phyloP scores from a whole-genome alignment of 2,329 filamentous ascomycete species.

The Pseudogymnoascus sp. region DNA sequence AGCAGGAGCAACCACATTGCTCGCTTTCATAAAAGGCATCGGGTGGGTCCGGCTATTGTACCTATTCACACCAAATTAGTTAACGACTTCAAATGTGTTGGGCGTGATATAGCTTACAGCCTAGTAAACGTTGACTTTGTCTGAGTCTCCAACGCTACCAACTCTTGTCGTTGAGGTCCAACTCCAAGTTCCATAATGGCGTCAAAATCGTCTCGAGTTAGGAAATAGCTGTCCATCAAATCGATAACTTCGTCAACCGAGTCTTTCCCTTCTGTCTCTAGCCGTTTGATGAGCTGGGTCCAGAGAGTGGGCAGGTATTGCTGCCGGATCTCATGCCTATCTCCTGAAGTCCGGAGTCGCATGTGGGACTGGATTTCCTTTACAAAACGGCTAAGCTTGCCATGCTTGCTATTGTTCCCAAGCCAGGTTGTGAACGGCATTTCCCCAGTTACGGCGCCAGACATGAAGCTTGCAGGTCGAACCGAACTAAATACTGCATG shows the following conservation, averaged over 20 bases:
- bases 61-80: slow-evolving; percentile 35
- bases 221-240: slow-evolving; percentile 93
- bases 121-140: slow-evolving; percentile 87
- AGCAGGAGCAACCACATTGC: slow-evolving; percentile 65
- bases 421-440: slow-evolving; percentile 86
- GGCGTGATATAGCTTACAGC: slow-evolving; percentile 49
- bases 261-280: slow-evolving; percentile 75
- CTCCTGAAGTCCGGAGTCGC: slow-evolving; percentile 81
- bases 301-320: slow-evolving; percentile 88
- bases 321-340: slow-evolving; percentile 88
- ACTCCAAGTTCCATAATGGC: slow-evolving; percentile 86
- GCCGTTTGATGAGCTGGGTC: slow-evolving; percentile 66
- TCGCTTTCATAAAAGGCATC: slow-evolving; percentile 93
- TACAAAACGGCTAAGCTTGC: slow-evolving; percentile 69
- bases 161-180: slow-evolving; percentile 70
- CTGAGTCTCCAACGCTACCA: slow-evolving; percentile 71
- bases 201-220: slow-evolving; percentile 93
- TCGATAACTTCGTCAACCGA: slow-evolving; percentile 77
- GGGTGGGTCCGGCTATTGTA: slow-evolving; percentile 85
- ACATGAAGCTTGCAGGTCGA: slow-evolving; percentile 76
- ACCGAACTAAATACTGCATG: slow-evolving; percentile 96
- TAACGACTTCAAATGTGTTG: background rate
- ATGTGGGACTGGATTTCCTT: slow-evolving; percentile 97
- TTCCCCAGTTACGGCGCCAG: slow-evolving; percentile 64
- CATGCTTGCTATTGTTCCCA: slow-evolving; percentile 84